Evolutionary conservation across 2,329 filamentous ascomycete species (phyloP), one percentile per base, ranked within the genome.

Genomic region (Paramyrothecium roridum): DNA sequence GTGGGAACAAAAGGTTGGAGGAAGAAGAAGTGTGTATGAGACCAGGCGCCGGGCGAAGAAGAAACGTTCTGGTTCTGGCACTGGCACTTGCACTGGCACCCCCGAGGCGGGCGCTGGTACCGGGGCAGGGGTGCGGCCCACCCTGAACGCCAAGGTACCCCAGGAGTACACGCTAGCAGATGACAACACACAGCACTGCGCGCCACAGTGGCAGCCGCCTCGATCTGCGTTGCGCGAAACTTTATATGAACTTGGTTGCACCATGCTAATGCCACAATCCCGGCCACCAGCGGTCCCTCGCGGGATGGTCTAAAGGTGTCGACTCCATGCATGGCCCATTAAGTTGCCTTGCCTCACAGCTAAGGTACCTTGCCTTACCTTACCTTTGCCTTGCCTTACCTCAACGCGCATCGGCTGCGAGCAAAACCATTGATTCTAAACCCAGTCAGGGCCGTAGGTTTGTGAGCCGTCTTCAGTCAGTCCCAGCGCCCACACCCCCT

Each of bases 371-470:
- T 30, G 10, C 26, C 26, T 30, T 43, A 8, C 6, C 37, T 13
- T 43, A 8, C 6, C n/a, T 19, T 43, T 19, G 37, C 37, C 37
- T 16, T 43, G 37, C 13, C 37, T 19, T 13, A 19, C n/a, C 33
- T 37, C 8, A 16, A 71, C 70, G 70, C 67, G 68, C 69, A 70
- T 69, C 68, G 70, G 66, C 71, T 63, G 70, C 68, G 67, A 70
- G 65, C 65, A 65, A n/a, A 30, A 51, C 4, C 8, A 66, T 68
- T 67, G 69, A 61, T 70, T 72, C 69, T 69, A 64, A 70, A 70
- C 69, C 66, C 67, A 70, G 66, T 63, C 67, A 19, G 48, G 33
- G 26, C 10, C 6, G 37, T 43, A 43, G n/a, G 12, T 43, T 13
- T 43, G 37, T 13, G 37, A 43, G 37, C 6, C 37, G 37, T 43